phyloP scores from a whole-genome alignment of 345 rosid species.

The Microcos paniculata region DNA sequence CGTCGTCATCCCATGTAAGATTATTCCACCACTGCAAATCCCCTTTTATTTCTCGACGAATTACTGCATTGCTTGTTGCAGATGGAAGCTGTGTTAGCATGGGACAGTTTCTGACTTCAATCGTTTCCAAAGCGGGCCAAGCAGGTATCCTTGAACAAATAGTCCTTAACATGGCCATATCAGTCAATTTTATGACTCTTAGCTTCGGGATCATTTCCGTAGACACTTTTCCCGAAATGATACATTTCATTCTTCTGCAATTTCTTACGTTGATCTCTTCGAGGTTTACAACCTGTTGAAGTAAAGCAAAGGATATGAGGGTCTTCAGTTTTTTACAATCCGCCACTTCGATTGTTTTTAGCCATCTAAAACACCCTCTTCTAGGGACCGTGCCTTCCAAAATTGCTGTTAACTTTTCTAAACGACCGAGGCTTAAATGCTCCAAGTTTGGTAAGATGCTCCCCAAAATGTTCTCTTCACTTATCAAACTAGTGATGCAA shows the following conservation, averaged over 20 bases:
- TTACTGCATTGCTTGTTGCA: conserved; percentile 10
- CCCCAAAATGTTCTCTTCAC: conserved; percentile 25
- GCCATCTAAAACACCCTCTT: conserved; percentile 26
- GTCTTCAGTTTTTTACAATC: conserved; percentile 27
- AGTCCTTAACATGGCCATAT: conserved; percentile 21
- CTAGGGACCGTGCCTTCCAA: conserved; percentile 25
- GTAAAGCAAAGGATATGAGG: conserved; percentile 28
- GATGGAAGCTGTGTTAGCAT: conserved; percentile 29
- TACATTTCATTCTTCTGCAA: conserved; percentile 22
- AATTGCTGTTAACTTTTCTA: conserved; percentile 20
- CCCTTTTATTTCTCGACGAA: conserved; percentile 27
- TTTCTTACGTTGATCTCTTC: conserved; percentile 29
- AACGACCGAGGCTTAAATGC: conserved; percentile 21
- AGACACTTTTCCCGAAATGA: conserved; percentile 17
- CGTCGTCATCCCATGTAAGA: conserved; percentile 10
- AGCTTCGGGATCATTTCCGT: conserved; percentile 19
- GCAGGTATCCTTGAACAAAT: conserved; percentile 21
- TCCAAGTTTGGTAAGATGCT: conserved; percentile 31
- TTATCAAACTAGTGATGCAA: conserved; percentile 28
- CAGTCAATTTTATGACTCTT: conserved; percentile 29
- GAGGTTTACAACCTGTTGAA: conserved; percentile 27
- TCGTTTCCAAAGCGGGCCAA: conserved; percentile 23
- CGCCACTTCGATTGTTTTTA: conserved; percentile 27
- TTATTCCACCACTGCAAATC: conserved; percentile 25
- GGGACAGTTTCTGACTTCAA: conserved; percentile 34